These are phyloP conservation scores for Clausena lansium DNA, from an alignment of 345 rosid species.

Conservation along the genomic window DNA sequence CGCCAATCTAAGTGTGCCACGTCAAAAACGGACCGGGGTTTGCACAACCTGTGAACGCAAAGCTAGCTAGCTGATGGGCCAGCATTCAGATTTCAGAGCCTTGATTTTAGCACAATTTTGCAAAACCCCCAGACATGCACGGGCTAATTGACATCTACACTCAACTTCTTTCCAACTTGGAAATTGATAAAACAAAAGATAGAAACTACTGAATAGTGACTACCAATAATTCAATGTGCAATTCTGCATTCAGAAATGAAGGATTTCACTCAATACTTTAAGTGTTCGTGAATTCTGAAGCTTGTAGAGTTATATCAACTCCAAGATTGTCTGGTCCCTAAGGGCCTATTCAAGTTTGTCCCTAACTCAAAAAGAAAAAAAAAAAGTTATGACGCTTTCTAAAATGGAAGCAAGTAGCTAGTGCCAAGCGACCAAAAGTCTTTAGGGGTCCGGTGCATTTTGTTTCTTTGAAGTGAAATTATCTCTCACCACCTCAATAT, in stretches of 20 bases:
- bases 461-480: not conserved
- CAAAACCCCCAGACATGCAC: not conserved
- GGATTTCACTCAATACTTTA: not conserved
- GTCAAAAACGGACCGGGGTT: not conserved
- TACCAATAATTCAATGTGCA: not conserved
- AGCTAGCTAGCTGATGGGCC: not conserved
- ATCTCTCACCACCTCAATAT: no score
- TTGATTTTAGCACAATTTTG: not conserved
- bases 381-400: not conserved
- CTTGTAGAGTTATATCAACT: not conserved
- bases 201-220: not conserved
- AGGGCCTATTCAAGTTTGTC: not conserved
- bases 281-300: not conserved
- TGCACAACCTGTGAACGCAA: no score
- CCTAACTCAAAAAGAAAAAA: no score
- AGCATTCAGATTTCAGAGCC: not conserved
- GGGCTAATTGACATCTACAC: no score
- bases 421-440: not conserved
- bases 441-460: not conserved
- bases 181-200: not conserved
- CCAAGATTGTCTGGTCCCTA: not conserved
- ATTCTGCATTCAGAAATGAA: constrained; percentile 7
- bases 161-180: not conserved
- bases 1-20: not conserved
- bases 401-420: not conserved